phyloP scores from a whole-genome alignment of 371 early-diverging fungal genomes.

The Mortierella sp. region DNA sequence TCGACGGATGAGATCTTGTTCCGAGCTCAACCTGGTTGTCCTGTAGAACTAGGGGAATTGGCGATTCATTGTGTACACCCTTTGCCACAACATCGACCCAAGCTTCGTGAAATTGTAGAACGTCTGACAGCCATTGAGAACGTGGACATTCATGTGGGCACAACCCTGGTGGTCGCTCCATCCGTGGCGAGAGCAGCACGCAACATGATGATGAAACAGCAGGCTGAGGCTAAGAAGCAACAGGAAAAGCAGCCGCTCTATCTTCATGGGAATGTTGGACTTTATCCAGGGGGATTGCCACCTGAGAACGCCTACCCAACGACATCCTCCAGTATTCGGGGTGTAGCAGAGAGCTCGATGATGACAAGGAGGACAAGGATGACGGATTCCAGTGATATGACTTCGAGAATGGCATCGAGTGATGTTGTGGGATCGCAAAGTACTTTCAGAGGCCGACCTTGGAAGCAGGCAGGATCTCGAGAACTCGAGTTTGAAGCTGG shows the following conservation, averaged over 20 bases:
- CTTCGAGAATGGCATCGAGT: constrained; percentile 16
- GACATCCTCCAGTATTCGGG: constrained; percentile 19
- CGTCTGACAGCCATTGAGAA: constrained; percentile 43
- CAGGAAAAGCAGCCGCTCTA: not conserved
- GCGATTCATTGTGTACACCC: constrained; percentile 50
- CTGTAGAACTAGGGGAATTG: constrained; percentile 38
- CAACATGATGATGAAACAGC: constrained; percentile 40
- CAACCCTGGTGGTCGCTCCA: constrained; percentile 42
- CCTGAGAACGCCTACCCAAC: constrained; percentile 7
- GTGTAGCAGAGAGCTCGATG: constrained; percentile 26
- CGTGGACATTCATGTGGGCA: constrained; percentile 50
- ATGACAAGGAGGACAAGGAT: constrained; percentile 27
- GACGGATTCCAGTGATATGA: not conserved
- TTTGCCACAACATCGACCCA: constrained; percentile 31
- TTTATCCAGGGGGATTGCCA: not conserved
- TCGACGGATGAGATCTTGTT: constrained; percentile 52
- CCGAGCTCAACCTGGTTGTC: constrained; percentile 47
- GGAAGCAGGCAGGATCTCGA: not conserved
- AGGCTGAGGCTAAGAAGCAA: constrained; percentile 4
- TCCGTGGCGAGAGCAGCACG: constrained; percentile 48
- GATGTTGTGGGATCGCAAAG: constrained; percentile 24
- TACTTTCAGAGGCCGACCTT: constrained; percentile 22
- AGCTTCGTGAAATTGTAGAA: constrained; percentile 32
- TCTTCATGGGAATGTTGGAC: not conserved
- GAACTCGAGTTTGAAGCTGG: not conserved